Evolutionary conservation across 495 filamentous ascomycete genomes (phyloP), one percentile per base, ranked within the genome.

Genomic region (Daldinia decipiens): DNA sequence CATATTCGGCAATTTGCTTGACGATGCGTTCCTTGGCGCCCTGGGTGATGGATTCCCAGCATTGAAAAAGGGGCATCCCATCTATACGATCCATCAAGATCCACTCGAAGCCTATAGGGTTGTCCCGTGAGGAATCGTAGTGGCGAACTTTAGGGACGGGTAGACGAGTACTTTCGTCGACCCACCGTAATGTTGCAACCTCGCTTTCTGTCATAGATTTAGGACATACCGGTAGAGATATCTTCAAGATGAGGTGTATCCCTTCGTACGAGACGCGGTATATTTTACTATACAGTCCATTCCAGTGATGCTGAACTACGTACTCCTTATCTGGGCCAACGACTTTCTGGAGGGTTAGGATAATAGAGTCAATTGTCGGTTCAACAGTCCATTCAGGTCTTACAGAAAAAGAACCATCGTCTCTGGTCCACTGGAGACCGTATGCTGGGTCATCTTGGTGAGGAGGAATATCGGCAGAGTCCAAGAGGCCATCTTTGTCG

Each of bases 101-200:
- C 87, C 87, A 90, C 79, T 89, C 87, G 65, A 85, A 87, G 9
- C 83, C 84, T 27, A 89, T 74, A 9, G 78, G 77, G 65, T 85
- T 88, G 5, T 79, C 50, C 4, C 63, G 58, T 0, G 82, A 80
- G 19, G 81, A 77, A 57, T 88, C 82, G 43, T 80, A 87, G 19
- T 80, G 80, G 24, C 82, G 67, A 21, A 89, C 79, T 1, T 73
- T 70, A 5, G 88, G 85, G 0, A 88, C 81, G 0, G 87, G 88
- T 2, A 89, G 76, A 5, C 71, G 73, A n/a, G 87, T 87, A 36
- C 74, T 72, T 26, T 73, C 67, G 15, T 75, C 66, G 4, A 89
- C 69, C 67, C 80, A 86, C 6, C 75, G 74, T 7, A 88, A 77
- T 0, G 88, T 90, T 1, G 85, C 81, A 2, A 85, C 87, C 66